Percentiles rank a stretch among this genome's conserved stretches.
Evolutionary conservation across 306 rosid species (phyloP).

Genomic region (Prunus mume): DNA sequence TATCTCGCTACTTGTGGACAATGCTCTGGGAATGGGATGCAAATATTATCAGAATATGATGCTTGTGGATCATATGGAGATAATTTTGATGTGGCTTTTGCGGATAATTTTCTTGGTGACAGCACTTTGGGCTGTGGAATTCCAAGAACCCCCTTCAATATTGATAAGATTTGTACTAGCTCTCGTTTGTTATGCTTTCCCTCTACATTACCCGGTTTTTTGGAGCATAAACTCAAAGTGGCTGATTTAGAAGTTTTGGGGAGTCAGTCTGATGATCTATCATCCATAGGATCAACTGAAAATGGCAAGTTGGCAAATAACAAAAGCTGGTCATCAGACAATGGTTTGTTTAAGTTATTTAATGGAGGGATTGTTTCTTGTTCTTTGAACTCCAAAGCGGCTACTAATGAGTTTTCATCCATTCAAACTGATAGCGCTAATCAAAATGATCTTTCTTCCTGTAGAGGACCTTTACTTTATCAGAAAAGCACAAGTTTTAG

Average conservation of each 20-base stretch:
- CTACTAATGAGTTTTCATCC: slow-evolving; percentile 41
- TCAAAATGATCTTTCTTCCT: slow-evolving; percentile 48
- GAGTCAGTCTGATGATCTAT: slow-evolving; percentile 34
- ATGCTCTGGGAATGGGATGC: slow-evolving; percentile 43
- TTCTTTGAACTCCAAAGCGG: slow-evolving; percentile 64
- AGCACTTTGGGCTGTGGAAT: slow-evolving; percentile 28
- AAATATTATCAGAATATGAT: slow-evolving; percentile 44
- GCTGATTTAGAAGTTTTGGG: slow-evolving; percentile 45
- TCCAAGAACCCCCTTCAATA: slow-evolving; percentile 30
- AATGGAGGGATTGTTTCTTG: slow-evolving; percentile 72
- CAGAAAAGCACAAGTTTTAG: slow-evolving; percentile 44
- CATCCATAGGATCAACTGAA: slow-evolving; percentile 41
- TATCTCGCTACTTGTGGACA: slow-evolving; percentile 44
- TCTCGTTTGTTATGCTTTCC: slow-evolving; percentile 76
- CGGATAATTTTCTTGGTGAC: slow-evolving; percentile 32
- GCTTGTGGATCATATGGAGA: slow-evolving; percentile 40
- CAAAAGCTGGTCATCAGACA: slow-evolving; percentile 69
- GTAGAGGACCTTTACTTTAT: slow-evolving; percentile 45
- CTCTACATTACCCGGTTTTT: slow-evolving; percentile 59
- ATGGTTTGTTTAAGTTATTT: slow-evolving; percentile 71
- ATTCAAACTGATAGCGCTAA: slow-evolving; percentile 42
- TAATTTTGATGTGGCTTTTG: slow-evolving; percentile 32
- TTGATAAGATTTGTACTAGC: slow-evolving; percentile 49
- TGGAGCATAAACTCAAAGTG: slow-evolving; percentile 29
- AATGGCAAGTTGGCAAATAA: slow-evolving; percentile 47